These are phyloP conservation scores for Boeremia exigua DNA, from an alignment of 2,329 filamentous ascomycete genomes.

Conservation along the genomic window DNA sequence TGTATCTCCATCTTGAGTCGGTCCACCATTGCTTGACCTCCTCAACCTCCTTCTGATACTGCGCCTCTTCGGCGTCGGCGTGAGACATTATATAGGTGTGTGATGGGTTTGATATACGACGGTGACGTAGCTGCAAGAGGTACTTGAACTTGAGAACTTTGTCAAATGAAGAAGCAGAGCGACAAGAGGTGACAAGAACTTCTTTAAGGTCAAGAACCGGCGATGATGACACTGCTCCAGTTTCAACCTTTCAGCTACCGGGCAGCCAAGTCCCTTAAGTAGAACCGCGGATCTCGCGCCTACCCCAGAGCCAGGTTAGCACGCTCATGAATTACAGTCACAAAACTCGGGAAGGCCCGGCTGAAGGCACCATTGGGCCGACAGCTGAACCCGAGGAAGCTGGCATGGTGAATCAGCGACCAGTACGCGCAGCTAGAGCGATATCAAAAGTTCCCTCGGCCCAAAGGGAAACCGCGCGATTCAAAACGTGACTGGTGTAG, in stretches of 20 bases:
- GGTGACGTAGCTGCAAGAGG: constrained; percentile 10
- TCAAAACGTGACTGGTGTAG: constrained; percentile 15
- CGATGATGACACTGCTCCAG: constrained; percentile 31
- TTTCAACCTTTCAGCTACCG: constrained; percentile 2
- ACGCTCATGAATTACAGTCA: constrained; percentile 24
- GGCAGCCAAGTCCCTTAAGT: constrained; percentile 43
- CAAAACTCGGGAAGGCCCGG: constrained; percentile 39
- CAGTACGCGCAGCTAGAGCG: constrained; percentile 17
- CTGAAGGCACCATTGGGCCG: constrained; percentile 46
- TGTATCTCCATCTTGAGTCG: constrained; percentile 89
- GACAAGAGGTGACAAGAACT: background rate
- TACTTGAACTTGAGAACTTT: background rate
- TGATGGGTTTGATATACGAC: background rate
- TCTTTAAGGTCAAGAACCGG: constrained; percentile 18
- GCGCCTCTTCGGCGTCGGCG: constrained; percentile 71
- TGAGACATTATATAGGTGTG: constrained; percentile 33
- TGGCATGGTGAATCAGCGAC: constrained; percentile 22
- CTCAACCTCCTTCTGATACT: constrained; percentile 82
- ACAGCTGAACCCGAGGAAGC: constrained; percentile 37
- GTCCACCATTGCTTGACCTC: constrained; percentile 94
- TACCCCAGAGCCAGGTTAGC: constrained; percentile 23
- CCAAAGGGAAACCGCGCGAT: constrained; percentile 37
- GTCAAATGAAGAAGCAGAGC: background rate
- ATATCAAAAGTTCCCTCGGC: constrained; percentile 35
- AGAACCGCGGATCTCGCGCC: constrained; percentile 22